Conservation (phyloP, 208 protist species). For the Crithidia expoeki region DNA sequence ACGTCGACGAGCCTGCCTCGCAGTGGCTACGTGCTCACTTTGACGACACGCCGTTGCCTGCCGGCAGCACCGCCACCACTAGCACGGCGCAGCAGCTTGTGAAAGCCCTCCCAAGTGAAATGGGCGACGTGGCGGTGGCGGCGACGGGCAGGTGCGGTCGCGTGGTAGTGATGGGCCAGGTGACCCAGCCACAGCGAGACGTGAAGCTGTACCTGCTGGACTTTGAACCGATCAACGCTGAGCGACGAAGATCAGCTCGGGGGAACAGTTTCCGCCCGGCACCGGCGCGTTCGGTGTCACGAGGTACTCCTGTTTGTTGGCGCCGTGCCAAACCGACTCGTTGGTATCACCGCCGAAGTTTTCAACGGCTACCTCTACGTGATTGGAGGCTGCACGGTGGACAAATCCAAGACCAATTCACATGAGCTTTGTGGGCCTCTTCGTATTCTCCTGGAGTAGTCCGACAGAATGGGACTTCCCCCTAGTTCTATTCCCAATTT, state of each 20-base stretch:
- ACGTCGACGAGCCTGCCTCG: conserved; percentile 10
- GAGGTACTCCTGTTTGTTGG: conserved; percentile 49
- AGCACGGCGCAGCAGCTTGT: conserved; percentile 23
- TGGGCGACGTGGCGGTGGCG: conserved; percentile 47
- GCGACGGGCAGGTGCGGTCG: conserved; percentile 28
- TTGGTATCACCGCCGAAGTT: conserved; percentile 50
- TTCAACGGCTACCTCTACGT: conserved; percentile 61
- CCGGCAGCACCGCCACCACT: background rate
- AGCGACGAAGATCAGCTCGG: conserved; percentile 6
- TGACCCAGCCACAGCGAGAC: conserved; percentile 27
- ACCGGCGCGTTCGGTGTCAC: conserved; percentile 40
- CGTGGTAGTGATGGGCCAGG: conserved; percentile 47
- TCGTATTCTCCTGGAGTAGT: conserved; percentile 30
- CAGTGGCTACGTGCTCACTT: conserved; percentile 26
- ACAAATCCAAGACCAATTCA: conserved; percentile 28
- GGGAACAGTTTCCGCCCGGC: conserved; percentile 26
- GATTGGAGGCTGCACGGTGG: conserved; percentile 31
- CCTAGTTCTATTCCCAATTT: background rate
- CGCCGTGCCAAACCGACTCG: conserved; percentile 37
- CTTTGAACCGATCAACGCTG: conserved; percentile 19
- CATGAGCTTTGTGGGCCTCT: conserved; percentile 32
- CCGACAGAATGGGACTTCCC: background rate
- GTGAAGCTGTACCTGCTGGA: conserved; percentile 48
- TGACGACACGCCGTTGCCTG: conserved; percentile 18
- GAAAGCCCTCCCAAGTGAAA: conserved; percentile 19